Percentiles rank a stretch among this genome's conserved stretches.
These are phyloP conservation scores for Cotoneaster glaucophyllus DNA, from an alignment of 306 rosid genomes.

Conservation along the genomic window DNA sequence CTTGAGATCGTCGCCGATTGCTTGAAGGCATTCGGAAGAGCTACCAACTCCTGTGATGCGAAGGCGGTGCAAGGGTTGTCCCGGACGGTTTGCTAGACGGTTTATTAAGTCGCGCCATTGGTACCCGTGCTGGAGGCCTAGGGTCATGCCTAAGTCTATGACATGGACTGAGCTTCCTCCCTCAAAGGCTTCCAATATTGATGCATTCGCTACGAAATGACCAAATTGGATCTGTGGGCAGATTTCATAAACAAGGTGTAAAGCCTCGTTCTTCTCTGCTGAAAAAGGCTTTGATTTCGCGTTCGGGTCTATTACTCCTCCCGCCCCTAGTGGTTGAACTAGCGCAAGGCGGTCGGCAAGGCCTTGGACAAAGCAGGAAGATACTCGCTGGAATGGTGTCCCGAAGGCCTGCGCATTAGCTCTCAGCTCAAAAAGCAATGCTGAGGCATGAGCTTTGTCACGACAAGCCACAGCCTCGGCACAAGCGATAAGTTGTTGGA, in stretches of 20 bases:
- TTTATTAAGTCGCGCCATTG: constrained; percentile 10
- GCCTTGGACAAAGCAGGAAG: constrained; percentile 15
- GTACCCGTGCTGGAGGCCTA: constrained; percentile 6
- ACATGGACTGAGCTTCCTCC: constrained; percentile 10
- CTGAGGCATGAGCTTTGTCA: constrained; percentile 3
- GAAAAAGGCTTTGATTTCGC: neutral
- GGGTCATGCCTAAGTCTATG: constrained; percentile 17
- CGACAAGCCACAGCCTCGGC: constrained; percentile 14
- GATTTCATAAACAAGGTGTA: constrained; percentile 8
- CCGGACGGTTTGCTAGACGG: constrained; percentile 1
- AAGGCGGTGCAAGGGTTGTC: neutral
- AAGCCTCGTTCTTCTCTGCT: constrained; percentile 10
- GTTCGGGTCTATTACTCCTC: neutral
- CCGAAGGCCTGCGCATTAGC: constrained; percentile 6
- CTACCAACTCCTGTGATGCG: constrained; percentile 6
- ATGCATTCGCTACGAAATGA: constrained; percentile 9
- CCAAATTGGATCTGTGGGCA: constrained; percentile 11
- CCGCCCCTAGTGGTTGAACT: neutral
- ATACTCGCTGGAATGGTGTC: constrained; percentile 12
- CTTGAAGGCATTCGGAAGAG: neutral
- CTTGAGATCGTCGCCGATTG: neutral
- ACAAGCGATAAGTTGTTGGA: constrained; percentile 6
- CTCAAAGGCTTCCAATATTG: constrained; percentile 21
- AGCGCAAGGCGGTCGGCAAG: constrained; percentile 8
- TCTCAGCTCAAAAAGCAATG: constrained; percentile 6